Evolutionary conservation across 805 yeast species (phyloP).

Genomic region (Tetrapisispora phaffii): DNA sequence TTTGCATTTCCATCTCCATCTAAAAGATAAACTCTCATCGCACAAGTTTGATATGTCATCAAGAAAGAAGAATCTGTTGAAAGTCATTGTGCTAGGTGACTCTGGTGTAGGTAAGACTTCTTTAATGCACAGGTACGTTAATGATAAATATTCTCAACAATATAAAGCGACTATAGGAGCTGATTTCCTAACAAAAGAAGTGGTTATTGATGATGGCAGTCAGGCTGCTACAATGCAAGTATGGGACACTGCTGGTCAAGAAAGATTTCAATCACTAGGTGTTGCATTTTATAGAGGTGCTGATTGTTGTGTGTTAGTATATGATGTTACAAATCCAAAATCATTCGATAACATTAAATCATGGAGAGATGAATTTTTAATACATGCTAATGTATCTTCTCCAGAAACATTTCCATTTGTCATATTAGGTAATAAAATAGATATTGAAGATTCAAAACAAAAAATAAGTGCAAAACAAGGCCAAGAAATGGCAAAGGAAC

Average conservation of each 20-base stretch:
- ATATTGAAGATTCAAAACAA: constrained; percentile 84
- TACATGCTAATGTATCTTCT: constrained; percentile 86
- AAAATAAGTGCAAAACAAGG: constrained; percentile 53
- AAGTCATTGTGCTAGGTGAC: constrained; percentile 90
- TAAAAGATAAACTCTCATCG: background rate
- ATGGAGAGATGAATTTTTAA: constrained; percentile 92
- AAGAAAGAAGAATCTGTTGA: constrained; percentile 66
- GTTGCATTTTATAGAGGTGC: constrained; percentile 97
- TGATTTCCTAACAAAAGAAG: constrained; percentile 87
- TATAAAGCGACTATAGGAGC: constrained; percentile 98
- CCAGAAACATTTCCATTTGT: constrained; percentile 96
- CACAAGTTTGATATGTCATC: constrained; percentile 18
- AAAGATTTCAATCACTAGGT: constrained; percentile 90
- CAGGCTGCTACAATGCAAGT: constrained; percentile 49
- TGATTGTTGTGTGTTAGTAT: constrained; percentile 92
- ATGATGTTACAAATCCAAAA: constrained; percentile 90
- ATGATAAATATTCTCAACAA: constrained; percentile 87
- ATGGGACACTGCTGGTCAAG: constrained; percentile 99
- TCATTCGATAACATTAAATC: constrained; percentile 80
- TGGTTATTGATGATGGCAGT: constrained; percentile 57
- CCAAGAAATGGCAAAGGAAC: constrained; percentile 48
- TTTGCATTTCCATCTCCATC: background rate
- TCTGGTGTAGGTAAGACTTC: constrained; percentile 98
- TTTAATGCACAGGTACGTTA: constrained; percentile 93
- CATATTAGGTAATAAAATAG: constrained; percentile 89